Percentiles rank a stretch among this genome's conserved stretches.
phyloP scores from a whole-genome alignment of 176 grass and related monocot genomes.

The Saccharum officinarum region DNA sequence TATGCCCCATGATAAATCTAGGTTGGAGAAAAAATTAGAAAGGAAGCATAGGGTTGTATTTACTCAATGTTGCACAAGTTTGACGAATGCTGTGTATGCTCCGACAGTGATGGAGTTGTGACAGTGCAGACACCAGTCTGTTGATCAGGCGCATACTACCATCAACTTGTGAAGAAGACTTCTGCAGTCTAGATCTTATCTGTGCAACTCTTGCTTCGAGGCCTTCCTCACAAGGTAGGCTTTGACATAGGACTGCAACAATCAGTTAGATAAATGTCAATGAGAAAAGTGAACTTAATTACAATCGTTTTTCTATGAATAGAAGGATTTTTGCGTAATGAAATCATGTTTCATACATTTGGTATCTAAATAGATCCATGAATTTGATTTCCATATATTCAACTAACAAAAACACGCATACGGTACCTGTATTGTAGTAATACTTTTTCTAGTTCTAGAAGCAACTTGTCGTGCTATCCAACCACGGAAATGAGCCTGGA shows the following conservation, averaged over 20 bases:
- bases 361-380: background rate
- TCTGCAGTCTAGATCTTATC: slow-evolving; percentile 45
- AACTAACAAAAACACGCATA: background rate
- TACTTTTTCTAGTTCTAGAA: slow-evolving; percentile 34
- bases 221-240: slow-evolving; percentile 57
- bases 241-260: slow-evolving; percentile 55
- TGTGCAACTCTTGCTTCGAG: slow-evolving; percentile 42
- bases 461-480: slow-evolving; percentile 42
- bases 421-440: slow-evolving; percentile 32
- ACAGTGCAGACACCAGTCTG: slow-evolving; percentile 47
- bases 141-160: slow-evolving; percentile 56
- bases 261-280: slow-evolving; percentile 28
- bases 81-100: slow-evolving; percentile 52
- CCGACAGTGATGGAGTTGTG: slow-evolving; percentile 41
- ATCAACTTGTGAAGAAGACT: slow-evolving; percentile 39
- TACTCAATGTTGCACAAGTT: slow-evolving; percentile 66
- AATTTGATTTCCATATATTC: background rate
- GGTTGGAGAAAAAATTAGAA: background rate
- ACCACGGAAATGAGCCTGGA: slow-evolving; percentile 58
- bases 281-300: background rate
- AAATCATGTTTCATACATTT: background rate
- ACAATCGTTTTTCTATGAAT: background rate
- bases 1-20: slow-evolving; percentile 1
- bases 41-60: slow-evolving; percentile 22
- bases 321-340: background rate